A percentile compares a stretch with the other conserved stretches of the same genome.
Conservation (phyloP, 305 asterid genomes). For the Salvia sclarea region DNA sequence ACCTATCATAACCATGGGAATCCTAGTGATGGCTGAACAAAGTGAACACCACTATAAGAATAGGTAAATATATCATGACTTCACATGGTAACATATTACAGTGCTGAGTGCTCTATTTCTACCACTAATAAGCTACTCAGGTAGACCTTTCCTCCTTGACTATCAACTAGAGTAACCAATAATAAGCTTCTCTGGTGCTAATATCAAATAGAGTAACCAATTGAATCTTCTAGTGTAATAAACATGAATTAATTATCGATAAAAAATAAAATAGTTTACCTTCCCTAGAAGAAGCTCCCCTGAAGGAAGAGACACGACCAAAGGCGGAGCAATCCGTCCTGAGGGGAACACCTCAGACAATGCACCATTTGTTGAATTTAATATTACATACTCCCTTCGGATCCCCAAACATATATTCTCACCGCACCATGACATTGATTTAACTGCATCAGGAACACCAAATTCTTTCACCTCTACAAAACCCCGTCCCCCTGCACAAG, state of each 20-base stretch:
- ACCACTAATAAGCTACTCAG: background rate
- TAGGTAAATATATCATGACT: background rate
- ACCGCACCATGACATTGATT: conserved; percentile 97
- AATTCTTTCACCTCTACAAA: conserved; percentile 95
- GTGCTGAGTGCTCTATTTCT: background rate
- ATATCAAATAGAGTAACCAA: conserved; percentile 10
- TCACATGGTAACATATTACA: background rate
- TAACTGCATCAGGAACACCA: conserved; percentile 89
- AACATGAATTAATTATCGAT: conserved; percentile 5
- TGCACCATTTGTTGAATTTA: conserved; percentile 84
- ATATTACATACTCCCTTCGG: conserved; percentile 75
- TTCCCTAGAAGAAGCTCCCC: conserved; percentile 96
- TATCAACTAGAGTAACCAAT: background rate
- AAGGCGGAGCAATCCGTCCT: conserved; percentile 93
- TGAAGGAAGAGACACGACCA: conserved; percentile 85
- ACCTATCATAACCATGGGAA: background rate
- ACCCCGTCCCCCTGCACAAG: conserved; percentile 82
- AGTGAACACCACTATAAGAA: background rate
- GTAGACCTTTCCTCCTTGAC: conserved; percentile 7
- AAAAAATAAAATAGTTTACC: conserved; percentile 45
- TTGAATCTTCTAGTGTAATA: conserved; percentile 21
- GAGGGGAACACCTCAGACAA: conserved; percentile 90
- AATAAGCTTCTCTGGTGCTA: too few species aligned
- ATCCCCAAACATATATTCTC: conserved; percentile 92
- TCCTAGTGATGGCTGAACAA: background rate